A percentile compares a stretch with the other conserved stretches of the same genome.
phyloP scores from a whole-genome alignment of 1,139 yeast species.

The Debaryomyces coudertii region DNA sequence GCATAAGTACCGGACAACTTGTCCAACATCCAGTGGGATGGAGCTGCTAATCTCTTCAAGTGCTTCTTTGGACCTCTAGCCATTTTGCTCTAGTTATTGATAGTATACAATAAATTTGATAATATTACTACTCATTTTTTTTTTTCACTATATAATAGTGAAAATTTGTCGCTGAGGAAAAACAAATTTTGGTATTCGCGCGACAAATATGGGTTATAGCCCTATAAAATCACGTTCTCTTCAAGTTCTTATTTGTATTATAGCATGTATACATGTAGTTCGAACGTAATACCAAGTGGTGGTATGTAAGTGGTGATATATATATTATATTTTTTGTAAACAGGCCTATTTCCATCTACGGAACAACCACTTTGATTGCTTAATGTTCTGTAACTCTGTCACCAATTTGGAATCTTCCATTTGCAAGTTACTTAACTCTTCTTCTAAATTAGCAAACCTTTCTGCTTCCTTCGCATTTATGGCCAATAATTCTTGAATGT shows the following conservation, averaged over 20 bases:
- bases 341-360: constrained; percentile 28
- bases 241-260: too few relatives aligned
- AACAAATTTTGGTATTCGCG: constrained; percentile 2
- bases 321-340: neutral
- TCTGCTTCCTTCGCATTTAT: constrained; percentile 65
- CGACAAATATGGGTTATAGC: constrained; percentile 13
- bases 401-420: constrained; percentile 32
- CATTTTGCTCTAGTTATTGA: constrained; percentile 19
- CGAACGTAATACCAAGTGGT: too few relatives aligned
- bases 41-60: constrained; percentile 56
- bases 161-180: constrained; percentile 7
- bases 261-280: neutral
- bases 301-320: neutral
- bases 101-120: constrained; percentile 1
- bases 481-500: constrained; percentile 49
- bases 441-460: constrained; percentile 53
- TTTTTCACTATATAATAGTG: constrained; percentile 15
- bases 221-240: constrained; percentile 10
- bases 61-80: constrained; percentile 46
- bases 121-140: constrained; percentile 10
- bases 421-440: constrained; percentile 39
- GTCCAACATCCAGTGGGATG: constrained; percentile 99
- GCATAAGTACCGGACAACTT: constrained; percentile 99
- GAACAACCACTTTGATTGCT: constrained; percentile 34
- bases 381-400: constrained; percentile 29